Percentiles rank a stretch among this genome's conserved stretches.
These are phyloP conservation scores for Niveomyces coronatus DNA, from an alignment of 2,329 filamentous ascomycete genomes.

Conservation along the genomic window DNA sequence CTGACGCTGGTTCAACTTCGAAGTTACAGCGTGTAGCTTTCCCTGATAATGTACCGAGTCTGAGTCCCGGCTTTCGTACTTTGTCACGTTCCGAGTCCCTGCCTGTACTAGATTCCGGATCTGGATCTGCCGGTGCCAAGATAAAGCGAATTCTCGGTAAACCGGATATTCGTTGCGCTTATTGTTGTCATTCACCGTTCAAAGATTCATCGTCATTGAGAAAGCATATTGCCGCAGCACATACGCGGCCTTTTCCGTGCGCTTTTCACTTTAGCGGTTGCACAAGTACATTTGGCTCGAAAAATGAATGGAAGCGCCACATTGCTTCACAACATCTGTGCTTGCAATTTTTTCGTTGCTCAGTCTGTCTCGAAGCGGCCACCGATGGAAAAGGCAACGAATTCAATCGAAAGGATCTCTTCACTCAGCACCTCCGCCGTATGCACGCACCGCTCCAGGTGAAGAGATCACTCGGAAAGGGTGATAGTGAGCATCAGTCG, in stretches of 20 bases:
- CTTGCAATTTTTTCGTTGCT: slow-evolving; percentile 54
- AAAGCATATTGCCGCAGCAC: slow-evolving; percentile 57
- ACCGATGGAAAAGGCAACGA: slow-evolving; percentile 51
- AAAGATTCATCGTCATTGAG: slow-evolving; percentile 56
- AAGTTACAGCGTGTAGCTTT: slow-evolving; percentile 3
- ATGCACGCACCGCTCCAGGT: slow-evolving; percentile 75
- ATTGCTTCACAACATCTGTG: slow-evolving; percentile 83
- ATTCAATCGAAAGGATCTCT: slow-evolving; percentile 94
- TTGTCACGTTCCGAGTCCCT: slow-evolving; percentile 10
- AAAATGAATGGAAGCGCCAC: slow-evolving; percentile 97
- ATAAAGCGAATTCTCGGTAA: slow-evolving; percentile 41
- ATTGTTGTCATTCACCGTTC: slow-evolving; percentile 55
- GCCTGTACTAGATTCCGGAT: slow-evolving; percentile 14
- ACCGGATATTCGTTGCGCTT: slow-evolving; percentile 49
- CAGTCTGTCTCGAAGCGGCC: slow-evolving; percentile 44
- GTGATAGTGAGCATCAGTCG: slow-evolving; percentile 42
- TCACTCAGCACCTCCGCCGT: slow-evolving; percentile 84
- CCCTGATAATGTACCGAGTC: slow-evolving; percentile 6
- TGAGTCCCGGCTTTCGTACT: slow-evolving; percentile 3
- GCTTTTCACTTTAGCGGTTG: slow-evolving; percentile 81
- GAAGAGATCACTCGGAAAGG: slow-evolving; percentile 45
- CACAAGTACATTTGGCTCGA: slow-evolving; percentile 72
- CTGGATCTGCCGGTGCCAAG: slow-evolving; percentile 31
- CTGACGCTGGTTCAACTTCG: slow-evolving; percentile 23
- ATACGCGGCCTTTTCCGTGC: slow-evolving; percentile 70